These are phyloP conservation scores for Talaromyces sp. DNA, from an alignment of 2,329 filamentous ascomycete species.

Conservation along the genomic window DNA sequence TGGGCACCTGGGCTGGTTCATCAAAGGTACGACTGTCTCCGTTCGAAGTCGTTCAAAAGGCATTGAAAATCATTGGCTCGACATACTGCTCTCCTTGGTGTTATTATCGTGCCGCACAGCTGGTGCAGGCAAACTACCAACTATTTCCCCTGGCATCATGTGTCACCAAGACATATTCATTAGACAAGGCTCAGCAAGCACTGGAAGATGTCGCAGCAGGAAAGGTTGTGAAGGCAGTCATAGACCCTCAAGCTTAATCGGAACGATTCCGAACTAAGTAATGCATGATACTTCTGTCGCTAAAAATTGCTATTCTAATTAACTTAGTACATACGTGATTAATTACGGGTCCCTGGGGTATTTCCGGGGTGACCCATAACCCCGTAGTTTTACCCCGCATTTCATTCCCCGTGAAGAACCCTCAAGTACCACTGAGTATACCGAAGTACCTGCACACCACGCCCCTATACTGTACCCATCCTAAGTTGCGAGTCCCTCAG, in stretches of 20 bases:
- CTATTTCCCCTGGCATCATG: background rate
- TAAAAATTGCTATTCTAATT: background rate
- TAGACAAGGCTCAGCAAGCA: background rate
- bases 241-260: background rate
- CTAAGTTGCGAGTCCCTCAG: background rate
- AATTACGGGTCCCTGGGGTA: background rate
- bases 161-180: background rate
- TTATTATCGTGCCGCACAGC: background rate
- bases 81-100: background rate
- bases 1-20: background rate
- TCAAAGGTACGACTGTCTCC: background rate
- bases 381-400: conserved; percentile 1
- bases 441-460: background rate
- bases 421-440: background rate
- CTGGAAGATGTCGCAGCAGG: background rate
- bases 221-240: background rate
- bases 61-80: background rate
- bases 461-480: background rate
- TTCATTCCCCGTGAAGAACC: background rate
- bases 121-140: background rate
- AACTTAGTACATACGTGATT: background rate
- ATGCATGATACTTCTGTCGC: background rate
- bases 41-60: conserved; percentile 2
- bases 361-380: background rate
- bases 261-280: background rate